These are phyloP conservation scores for Centaurea solstitialis DNA, from an alignment of 129 eudicot genomes.

Conservation along the genomic window DNA sequence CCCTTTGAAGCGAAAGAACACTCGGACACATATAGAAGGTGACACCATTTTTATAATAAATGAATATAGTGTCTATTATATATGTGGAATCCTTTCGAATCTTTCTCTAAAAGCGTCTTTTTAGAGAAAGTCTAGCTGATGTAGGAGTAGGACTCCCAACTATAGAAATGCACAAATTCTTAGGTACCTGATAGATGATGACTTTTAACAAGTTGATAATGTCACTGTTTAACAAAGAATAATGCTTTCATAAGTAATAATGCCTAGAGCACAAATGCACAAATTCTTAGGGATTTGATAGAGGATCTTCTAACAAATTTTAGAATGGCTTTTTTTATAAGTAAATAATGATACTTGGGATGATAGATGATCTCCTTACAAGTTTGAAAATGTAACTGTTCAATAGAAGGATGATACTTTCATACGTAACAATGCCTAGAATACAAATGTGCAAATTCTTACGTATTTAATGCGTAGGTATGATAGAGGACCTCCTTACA, in stretches of 20 bases:
- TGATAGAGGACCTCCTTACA: not conserved
- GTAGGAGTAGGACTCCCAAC: not conserved
- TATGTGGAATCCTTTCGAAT: not conserved
- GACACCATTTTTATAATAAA: not conserved
- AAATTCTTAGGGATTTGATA: not conserved
- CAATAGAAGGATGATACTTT: no score
- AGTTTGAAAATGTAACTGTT: no score
- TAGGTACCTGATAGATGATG: not conserved
- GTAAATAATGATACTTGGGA: no score
- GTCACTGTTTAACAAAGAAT: no score
- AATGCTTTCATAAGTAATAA: no score
- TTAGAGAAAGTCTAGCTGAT: not conserved
- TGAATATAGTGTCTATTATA: not conserved
- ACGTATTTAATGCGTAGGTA: not conserved
- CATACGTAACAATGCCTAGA: no score
- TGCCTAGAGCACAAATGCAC: not conserved
- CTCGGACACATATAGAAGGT: constrained; percentile 94
- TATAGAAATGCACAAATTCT: not conserved
- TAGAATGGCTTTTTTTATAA: no score
- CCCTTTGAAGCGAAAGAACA: constrained; percentile 97
- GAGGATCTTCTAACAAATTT: not conserved
- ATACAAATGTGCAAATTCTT: not conserved
- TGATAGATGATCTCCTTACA: not conserved
- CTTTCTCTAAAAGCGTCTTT: not conserved
- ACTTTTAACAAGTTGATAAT: no score